Percentiles rank a stretch among this genome's conserved stretches.
Evolutionary conservation across 352 stramenopile species (phyloP).

Genomic region (Vaucheria bursata): DNA sequence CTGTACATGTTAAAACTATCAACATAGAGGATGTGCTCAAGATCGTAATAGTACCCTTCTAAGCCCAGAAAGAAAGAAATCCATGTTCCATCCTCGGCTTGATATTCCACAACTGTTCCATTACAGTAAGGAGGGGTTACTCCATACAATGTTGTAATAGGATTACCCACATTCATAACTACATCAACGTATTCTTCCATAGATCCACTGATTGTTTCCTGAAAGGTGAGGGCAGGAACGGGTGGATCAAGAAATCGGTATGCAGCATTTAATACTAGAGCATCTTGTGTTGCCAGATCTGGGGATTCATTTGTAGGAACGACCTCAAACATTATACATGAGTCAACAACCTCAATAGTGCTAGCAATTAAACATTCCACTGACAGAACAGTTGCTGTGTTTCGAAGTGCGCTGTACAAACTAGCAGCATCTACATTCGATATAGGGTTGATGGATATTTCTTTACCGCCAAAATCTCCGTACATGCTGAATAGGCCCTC

Average conservation of each 20-base stretch:
- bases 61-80: not conserved
- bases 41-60: not conserved
- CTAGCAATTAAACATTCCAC: not conserved
- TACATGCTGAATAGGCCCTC: not conserved
- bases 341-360: not conserved
- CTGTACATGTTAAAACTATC: not conserved
- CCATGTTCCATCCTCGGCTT: constrained; percentile 1
- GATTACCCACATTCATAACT: not conserved
- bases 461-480: not conserved
- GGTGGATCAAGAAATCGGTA: not conserved
- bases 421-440: not conserved
- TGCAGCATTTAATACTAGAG: not conserved
- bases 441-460: not conserved
- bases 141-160: not conserved
- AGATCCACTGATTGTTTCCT: not conserved
- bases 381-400: constrained; percentile 4
- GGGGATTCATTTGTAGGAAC: constrained; percentile 7
- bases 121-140: constrained; percentile 1
- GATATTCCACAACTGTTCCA: not conserved
- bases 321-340: constrained; percentile 10
- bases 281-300: not conserved
- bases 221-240: not conserved
- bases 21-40: constrained; percentile 11
- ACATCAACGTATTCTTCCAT: not conserved
- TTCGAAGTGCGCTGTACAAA: constrained; percentile 4